Evolutionary conservation across 148 eudicot species (phyloP).

Genomic region (Silene latifolia): DNA sequence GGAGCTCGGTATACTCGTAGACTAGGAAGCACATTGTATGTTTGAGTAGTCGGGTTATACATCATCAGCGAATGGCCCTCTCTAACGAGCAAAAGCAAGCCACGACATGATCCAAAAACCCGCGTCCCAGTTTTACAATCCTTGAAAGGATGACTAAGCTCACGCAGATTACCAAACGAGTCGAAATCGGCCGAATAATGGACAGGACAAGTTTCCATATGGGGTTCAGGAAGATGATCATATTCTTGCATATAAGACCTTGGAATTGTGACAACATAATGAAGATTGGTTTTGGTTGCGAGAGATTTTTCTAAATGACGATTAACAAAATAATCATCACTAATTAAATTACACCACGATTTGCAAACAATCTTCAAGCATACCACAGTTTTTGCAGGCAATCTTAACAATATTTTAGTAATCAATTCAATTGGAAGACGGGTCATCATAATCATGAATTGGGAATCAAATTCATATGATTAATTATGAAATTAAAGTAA

Average conservation of each 20-base stretch:
- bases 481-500: not conserved
- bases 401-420: conserved; percentile 11
- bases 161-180: not conserved
- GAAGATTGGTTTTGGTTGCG: conserved; percentile 1
- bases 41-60: conserved; percentile 10
- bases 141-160: conserved; percentile 7
- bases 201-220: too few species aligned
- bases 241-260: not conserved
- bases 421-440: conserved; percentile 7
- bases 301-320: conserved; percentile 3
- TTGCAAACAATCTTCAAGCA: conserved; percentile 21
- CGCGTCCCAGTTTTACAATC: too few species aligned
- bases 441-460: not conserved
- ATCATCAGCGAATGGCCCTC: not conserved
- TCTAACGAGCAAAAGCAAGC: not conserved
- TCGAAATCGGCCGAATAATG: conserved; percentile 12
- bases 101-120: conserved; percentile 9
- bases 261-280: not conserved
- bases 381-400: conserved; percentile 18
- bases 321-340: not conserved
- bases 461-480: not conserved
- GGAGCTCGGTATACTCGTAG: too few species aligned
- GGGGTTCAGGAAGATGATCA: too few species aligned
- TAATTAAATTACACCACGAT: conserved; percentile 14
- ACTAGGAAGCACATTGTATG: conserved; percentile 11